Percentiles rank a stretch among this genome's conserved stretches.
Conservation (phyloP, 1,284 basidiomycete species). For the Cerrena zonata region DNA sequence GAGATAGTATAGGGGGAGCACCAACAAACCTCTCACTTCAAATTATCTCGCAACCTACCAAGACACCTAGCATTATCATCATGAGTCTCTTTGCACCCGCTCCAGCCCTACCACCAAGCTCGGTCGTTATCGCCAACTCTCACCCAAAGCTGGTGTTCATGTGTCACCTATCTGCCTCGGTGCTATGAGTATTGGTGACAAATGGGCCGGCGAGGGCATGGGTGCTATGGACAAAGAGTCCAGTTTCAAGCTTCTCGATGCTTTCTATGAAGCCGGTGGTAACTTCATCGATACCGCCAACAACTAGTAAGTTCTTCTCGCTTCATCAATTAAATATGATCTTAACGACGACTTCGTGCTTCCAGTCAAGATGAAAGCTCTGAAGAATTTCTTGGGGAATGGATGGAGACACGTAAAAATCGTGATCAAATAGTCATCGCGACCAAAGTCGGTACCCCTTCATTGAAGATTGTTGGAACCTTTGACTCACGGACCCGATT, state of each 20-base stretch:
- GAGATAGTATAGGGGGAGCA: neutral
- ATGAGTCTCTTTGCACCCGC: neutral
- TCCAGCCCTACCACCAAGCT: constrained; percentile 16
- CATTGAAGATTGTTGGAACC: no score
- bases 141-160: constrained; percentile 22
- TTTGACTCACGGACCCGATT: neutral
- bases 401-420: constrained; percentile 33
- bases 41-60: neutral
- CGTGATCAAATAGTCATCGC: constrained; percentile 42
- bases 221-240: constrained; percentile 21
- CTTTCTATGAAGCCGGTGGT: constrained; percentile 18
- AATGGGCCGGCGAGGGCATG: constrained; percentile 29
- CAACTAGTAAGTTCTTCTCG: constrained; percentile 6
- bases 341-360: neutral
- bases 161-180: constrained; percentile 48
- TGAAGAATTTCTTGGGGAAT: constrained; percentile 36
- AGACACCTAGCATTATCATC: neutral
- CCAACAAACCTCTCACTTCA: neutral
- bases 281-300: constrained; percentile 18
- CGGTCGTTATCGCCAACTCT: constrained; percentile 18
- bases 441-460: constrained; percentile 27
- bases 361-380: constrained; percentile 26
- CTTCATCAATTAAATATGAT: neutral
- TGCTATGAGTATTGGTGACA: constrained; percentile 41
- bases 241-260: constrained; percentile 19